Base-by-base conservation (phyloP, 2,329 filamentous ascomycete genomes). In the Xylaria sp. region DNA sequence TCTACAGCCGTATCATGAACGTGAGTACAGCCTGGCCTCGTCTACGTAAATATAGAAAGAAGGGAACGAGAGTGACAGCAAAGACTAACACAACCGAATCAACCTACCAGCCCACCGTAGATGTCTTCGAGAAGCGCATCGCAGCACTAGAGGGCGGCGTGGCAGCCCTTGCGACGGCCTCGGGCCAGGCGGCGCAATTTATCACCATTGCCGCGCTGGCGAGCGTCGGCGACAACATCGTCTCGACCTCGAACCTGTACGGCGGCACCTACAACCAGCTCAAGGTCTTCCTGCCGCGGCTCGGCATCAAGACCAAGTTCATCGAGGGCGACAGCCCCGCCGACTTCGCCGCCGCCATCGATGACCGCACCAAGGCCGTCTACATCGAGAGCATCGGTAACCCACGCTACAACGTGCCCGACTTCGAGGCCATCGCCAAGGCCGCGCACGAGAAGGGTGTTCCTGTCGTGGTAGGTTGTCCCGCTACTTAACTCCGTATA, bases 191-290 rank as follows among this genome's bases (percentile, higher is more conserved):
- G 2, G 95, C 95, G 1, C 94, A 98, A 79, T 97, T 98, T 85
- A 94, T 98, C 86, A 86, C 94, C 65, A 91, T 98, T 76, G 86
- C 89, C 28, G 90, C 94, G 7, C 90, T 98, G n/a, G 94, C 94
- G 4, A 90, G 93, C 70, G 88, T 90, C 0, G 95, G 95, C 57
- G 94, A 98, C 85, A 98, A 98, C 85, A 97, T 98, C 75, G 88
- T 98, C 61, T 91, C 93, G 13, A 97, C 95, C 7, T 91, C 91
- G 60, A 97, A 97, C 82, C 85, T 98, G 66, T 97, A 98, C 82
- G 94, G 94, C 73, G 94, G 94, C 80, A 98, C 95, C 18, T 98
- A 97, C 86, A 98, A 98, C 84, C 95, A 98, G 84, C 90, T 98
- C 84, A 98, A 98, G 84, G 94, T 98, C 55, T 88, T 94, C 74